Conservation (phyloP, 768 basidiomycete species). For the Boletus rex-veris region DNA sequence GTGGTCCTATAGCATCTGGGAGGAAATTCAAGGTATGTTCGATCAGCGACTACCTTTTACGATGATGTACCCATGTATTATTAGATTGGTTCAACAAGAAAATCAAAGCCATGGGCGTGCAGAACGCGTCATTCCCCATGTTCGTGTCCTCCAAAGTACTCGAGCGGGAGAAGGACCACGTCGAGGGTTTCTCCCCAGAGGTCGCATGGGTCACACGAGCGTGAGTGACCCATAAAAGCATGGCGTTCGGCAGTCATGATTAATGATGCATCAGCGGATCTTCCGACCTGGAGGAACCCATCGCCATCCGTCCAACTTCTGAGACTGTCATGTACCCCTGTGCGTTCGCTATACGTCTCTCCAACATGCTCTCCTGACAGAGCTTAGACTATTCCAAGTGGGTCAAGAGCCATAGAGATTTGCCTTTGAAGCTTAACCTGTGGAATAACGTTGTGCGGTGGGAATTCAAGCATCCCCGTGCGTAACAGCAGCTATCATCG, state of each 20-base stretch:
- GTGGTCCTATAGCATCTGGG: slow-evolving; percentile 98
- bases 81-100: slow-evolving; percentile 90
- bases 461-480: slow-evolving; percentile 99
- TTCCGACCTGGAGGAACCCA: slow-evolving; percentile 93
- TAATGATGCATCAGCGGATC: slow-evolving; percentile 54
- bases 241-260: neutral
- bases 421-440: slow-evolving; percentile 95
- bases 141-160: slow-evolving; percentile 90
- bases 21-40: slow-evolving; percentile 79
- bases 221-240: slow-evolving; percentile 44
- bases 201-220: slow-evolving; percentile 99
- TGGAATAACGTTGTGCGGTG: slow-evolving; percentile 99
- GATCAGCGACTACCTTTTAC: neutral
- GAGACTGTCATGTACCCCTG: slow-evolving; percentile 99
- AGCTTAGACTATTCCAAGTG: slow-evolving; percentile 91
- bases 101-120: slow-evolving; percentile 93
- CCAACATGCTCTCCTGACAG: neutral
- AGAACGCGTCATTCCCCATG: slow-evolving; percentile 99
- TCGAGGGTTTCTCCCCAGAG: slow-evolving; percentile 98
- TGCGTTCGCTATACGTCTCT: slow-evolving; percentile 36
- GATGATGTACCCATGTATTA: neutral
- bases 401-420: slow-evolving; percentile 96
- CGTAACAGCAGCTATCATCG: slow-evolving; percentile 26
- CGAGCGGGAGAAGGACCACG: slow-evolving; percentile 96
- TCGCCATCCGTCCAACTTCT: slow-evolving; percentile 96